Base-by-base conservation (phyloP, 2,329 filamentous ascomycete species). In the Pseudocercospora macadamiae region DNA sequence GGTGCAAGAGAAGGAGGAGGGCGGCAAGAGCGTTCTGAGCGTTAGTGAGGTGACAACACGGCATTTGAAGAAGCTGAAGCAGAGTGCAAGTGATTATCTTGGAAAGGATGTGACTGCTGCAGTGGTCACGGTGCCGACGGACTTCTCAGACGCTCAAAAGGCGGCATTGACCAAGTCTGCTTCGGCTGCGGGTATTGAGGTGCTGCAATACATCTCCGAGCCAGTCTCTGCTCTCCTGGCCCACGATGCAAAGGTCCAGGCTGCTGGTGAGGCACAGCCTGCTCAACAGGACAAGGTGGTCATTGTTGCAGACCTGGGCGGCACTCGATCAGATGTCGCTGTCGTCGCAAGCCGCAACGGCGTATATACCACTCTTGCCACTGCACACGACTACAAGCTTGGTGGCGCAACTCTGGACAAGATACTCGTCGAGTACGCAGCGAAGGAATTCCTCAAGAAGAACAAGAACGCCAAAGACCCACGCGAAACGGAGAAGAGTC, bases 391-490 rank as follows among this genome's bases (percentile, higher is more conserved):
- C 81, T 97, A 96, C 78, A 93, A 97, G 73, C 90, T 93, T 67
- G 88, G 90, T 57, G 95, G 95, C 71, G 83, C 86, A 32, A 87
- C 92, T 66, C 83, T 99, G 57, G 95, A 99, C 80, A 85, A 95
- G 75, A 89, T 93, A 51, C 83, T 99, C 59, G 90, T 96, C 74
- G 93, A 99, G 75, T 89, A 97, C 82, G 97, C 97, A 69, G 90
- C 93, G 69, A 99, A 99, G 83, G 95, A 99, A 78, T 99, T 99
- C 80, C 85, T 95, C 73, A 97, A 99, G 86, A 96, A 96, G 84
- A 86, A 97, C 84, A 89, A 88, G 80, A 86, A 86, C 58, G 65
- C 71, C 28, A 64, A 65, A 39, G 95, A 97, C 76, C 95, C 95
- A 19, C 86, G 93, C 68, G 84, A 88, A 72, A 91, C 95, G 74